Conservation (phyloP, 2,329 filamentous ascomycete species). For the Colletotrichum sansevieriae region DNA sequence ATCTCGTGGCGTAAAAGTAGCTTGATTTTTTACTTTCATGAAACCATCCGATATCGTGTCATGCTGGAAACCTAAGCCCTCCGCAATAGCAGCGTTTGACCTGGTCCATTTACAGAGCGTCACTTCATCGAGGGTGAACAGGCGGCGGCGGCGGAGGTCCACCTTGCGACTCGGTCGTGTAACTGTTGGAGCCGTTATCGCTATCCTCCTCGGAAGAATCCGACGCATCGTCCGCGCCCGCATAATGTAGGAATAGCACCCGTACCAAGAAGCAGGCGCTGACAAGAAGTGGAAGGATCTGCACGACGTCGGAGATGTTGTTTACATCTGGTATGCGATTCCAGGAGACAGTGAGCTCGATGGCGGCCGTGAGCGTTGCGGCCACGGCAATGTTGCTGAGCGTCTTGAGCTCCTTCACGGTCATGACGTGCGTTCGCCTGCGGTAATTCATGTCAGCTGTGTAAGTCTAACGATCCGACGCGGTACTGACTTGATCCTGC, state of each 20-base stretch:
- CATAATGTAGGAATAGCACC: constrained; percentile 45
- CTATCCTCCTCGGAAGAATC: constrained; percentile 37
- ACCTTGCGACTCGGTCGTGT: constrained; percentile 29
- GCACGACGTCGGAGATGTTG: constrained; percentile 47
- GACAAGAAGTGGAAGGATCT: constrained; percentile 51
- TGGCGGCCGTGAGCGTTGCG: constrained; percentile 43
- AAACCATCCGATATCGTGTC: no score
- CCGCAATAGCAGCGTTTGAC: no score
- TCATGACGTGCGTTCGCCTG: constrained; percentile 41
- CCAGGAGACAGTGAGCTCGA: constrained; percentile 52
- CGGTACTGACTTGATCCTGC: constrained; percentile 44
- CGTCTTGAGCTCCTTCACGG: constrained; percentile 46
- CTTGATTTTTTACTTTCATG: no score
- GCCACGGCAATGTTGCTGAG: constrained; percentile 47
- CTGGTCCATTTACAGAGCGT: no score
- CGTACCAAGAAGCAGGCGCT: constrained; percentile 48
- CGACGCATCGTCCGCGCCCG: constrained; percentile 21
- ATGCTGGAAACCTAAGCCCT: no score
- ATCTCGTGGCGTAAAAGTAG: no score
- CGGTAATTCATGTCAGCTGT: constrained; percentile 3
- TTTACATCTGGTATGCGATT: constrained; percentile 47
- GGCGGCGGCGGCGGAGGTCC: constrained; percentile 33
- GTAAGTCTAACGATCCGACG: neutral
- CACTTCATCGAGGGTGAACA: constrained; percentile 12
- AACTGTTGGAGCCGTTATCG: constrained; percentile 18